A percentile compares a stretch with the other conserved stretches of the same genome.
Conservation (phyloP, 495 filamentous ascomycete genomes). For the Penicillium maclennaniae region DNA sequence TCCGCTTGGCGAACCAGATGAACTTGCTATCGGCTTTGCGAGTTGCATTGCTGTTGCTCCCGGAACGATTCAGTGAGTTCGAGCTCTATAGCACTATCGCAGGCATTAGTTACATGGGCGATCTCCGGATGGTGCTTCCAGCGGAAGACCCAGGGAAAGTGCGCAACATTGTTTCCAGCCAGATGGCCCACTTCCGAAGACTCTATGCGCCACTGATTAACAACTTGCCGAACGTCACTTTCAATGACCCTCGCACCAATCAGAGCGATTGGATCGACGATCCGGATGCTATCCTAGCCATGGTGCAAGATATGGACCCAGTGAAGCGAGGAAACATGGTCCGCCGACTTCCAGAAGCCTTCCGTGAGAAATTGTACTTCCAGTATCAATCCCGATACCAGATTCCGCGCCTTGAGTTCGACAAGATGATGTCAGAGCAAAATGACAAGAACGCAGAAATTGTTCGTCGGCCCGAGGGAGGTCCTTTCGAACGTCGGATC, state of each 20-base stretch:
- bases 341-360: slow-evolving; percentile 79
- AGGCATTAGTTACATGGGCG: slow-evolving; percentile 87
- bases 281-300: slow-evolving; percentile 51
- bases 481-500: slow-evolving; percentile 80
- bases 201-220: slow-evolving; percentile 87
- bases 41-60: slow-evolving; percentile 81
- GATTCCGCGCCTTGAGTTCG: slow-evolving; percentile 79
- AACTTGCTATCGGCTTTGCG: slow-evolving; percentile 90
- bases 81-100: slow-evolving; percentile 87
- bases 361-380: slow-evolving; percentile 87
- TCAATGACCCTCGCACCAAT: slow-evolving; percentile 64
- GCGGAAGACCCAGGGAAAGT: slow-evolving; percentile 93
- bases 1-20: slow-evolving; percentile 90
- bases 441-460: slow-evolving; percentile 59
- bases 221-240: slow-evolving; percentile 81
- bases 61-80: slow-evolving; percentile 77
- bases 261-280: slow-evolving; percentile 63
- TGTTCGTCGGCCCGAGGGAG: slow-evolving; percentile 71
- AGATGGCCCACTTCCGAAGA: slow-evolving; percentile 84
- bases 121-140: slow-evolving; percentile 84
- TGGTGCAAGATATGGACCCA: slow-evolving; percentile 89
- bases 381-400: slow-evolving; percentile 85
- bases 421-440: slow-evolving; percentile 75
- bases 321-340: slow-evolving; percentile 92
- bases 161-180: slow-evolving; percentile 84